Base-by-base conservation (phyloP, 495 filamentous ascomycete genomes). In the Penicillium simplicissimum region DNA sequence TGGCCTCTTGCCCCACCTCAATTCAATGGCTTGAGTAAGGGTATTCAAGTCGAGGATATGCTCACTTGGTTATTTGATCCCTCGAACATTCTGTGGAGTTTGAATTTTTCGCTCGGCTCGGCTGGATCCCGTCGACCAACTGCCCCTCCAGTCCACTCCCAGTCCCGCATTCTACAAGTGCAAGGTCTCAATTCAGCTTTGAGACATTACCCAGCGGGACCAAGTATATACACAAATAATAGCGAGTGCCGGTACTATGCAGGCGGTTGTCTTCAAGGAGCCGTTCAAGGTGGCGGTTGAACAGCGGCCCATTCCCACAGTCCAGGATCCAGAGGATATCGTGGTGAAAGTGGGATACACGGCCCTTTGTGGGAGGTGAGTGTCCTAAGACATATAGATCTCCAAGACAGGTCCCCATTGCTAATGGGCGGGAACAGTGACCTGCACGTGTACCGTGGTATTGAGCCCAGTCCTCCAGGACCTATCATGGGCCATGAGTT, bases 321-420 rank as follows among this genome's bases (percentile, higher is more conserved):
- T 97, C 57, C 78, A 88, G 63, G 81, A 91, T 33, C 77, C 85
- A 13, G 85, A 81, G 55, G 94, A 97, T 76, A 83, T 92, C 57
- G 85, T 98, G 57, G 86, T 97, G 61, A 94, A 93, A 74, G 91
- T 96, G 51, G 82, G 83, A 55, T 88, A 90, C 68, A 92, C 93
- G 15, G 94, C 91, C 25, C 84, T 98, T 42, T 97, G 94, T 74
- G 94, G 94, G 65, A 93, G 90, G 92, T 93, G 76, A 71, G 85
- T 81, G 4, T 15, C 64, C 61, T 36, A 37, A 55, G 19, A 48
- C 23, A 19, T 45, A 61, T 40, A 40, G 33, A 52, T 28, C 17
- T 43, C 1, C 19, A 8, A 11, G 42, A 45, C 9, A 8, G 13
- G n/a, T 4, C 8, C 42, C 17, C 8, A 11, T 45, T 45, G 9